These are phyloP conservation scores for Diaporthe caulivora DNA, from an alignment of 2,329 filamentous ascomycete species.

Conservation along the genomic window DNA sequence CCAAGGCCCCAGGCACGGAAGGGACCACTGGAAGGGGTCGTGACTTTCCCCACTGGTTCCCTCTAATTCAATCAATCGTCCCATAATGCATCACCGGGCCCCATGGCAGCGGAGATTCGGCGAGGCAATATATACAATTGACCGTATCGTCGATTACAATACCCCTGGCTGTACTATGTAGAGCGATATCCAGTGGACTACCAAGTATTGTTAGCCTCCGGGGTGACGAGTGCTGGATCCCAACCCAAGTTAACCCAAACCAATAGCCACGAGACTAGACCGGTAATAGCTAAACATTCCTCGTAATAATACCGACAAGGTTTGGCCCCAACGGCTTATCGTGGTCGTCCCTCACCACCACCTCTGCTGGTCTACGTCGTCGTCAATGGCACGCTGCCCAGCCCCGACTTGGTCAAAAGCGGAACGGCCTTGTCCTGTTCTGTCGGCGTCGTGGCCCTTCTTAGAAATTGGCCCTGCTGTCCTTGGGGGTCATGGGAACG, in stretches of 20 bases:
- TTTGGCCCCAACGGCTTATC: constrained; percentile 28
- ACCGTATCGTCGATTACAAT: neutral
- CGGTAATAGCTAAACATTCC: constrained; percentile 2
- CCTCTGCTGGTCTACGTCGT: neutral
- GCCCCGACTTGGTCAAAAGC: neutral
- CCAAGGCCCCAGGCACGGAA: constrained; percentile 9
- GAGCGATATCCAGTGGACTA: neutral
- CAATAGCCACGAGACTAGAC: neutral
- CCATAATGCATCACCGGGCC: constrained; percentile 17
- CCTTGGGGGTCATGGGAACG: constrained; percentile 19
- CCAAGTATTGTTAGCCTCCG: neutral
- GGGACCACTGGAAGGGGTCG: neutral
- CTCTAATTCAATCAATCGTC: constrained; percentile 23
- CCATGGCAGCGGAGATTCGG: constrained; percentile 29
- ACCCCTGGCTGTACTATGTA: neutral
- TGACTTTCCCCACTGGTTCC: constrained; percentile 25
- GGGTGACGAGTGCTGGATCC: neutral
- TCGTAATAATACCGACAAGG: constrained; percentile 28
- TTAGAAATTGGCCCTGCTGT: constrained; percentile 20
- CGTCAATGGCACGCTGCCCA: constrained; percentile 19
- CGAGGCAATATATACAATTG: constrained; percentile 18
- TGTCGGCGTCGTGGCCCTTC: constrained; percentile 8
- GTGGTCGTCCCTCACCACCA: neutral
- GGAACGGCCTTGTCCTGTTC: neutral
- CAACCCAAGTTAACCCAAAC: neutral